Conservation (phyloP, 75 land plant species). For the Pinus taeda region DNA sequence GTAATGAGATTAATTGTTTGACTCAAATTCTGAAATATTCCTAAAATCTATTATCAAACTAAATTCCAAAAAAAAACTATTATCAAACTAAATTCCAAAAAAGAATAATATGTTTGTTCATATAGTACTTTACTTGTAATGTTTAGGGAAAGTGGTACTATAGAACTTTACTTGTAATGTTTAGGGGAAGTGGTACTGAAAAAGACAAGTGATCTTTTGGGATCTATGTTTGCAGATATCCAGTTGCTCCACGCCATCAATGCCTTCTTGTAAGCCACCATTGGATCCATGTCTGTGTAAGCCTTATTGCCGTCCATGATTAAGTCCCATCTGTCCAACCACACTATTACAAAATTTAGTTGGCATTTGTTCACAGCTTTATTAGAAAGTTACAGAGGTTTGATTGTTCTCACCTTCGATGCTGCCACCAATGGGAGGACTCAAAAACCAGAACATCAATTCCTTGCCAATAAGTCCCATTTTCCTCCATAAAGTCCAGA, state of each 20-base stretch:
- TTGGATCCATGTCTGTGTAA: neutral
- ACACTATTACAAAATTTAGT: neutral
- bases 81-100: too few species aligned
- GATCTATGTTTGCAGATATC: slow-evolving; percentile 23
- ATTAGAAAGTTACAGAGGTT: too few species aligned
- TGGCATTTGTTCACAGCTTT: too few species aligned
- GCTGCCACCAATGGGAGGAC: slow-evolving; percentile 80
- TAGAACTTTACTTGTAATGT: slow-evolving; percentile 28
- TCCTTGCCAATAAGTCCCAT: slow-evolving; percentile 54
- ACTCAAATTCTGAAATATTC: too few species aligned
- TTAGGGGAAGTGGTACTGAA: slow-evolving; percentile 27
- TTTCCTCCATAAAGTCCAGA: slow-evolving; percentile 50
- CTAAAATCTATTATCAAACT: too few species aligned
- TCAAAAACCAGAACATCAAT: slow-evolving; percentile 64
- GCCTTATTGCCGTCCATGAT: neutral
- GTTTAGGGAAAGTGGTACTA: too few species aligned
- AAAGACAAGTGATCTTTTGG: slow-evolving; percentile 27
- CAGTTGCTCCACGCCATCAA: slow-evolving; percentile 33
- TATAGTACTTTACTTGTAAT: too few species aligned
- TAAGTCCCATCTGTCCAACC: neutral
- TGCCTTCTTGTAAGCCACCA: slow-evolving; percentile 28
- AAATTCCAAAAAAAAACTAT: too few species aligned
- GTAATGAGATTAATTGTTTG: too few species aligned
- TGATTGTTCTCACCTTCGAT: neutral
- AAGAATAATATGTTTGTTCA: too few species aligned